These are phyloP conservation scores for Paraurostyla sp. DNA, from an alignment of 73 alveolate species.

Conservation along the genomic window DNA sequence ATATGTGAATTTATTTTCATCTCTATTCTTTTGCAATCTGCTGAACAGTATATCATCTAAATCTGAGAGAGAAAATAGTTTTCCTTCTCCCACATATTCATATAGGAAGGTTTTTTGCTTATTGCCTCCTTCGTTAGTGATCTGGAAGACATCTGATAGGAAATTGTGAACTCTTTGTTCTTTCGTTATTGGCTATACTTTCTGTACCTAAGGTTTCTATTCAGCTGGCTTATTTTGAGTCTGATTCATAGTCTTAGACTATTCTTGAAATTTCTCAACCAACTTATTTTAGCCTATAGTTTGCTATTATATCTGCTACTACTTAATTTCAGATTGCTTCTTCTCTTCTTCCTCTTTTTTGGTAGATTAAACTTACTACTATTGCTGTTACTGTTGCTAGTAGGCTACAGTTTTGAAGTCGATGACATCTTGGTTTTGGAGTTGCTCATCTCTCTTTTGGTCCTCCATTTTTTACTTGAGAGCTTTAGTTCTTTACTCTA, in stretches of 20 bases:
- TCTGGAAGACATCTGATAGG: slow-evolving; percentile 45
- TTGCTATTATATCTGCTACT: neutral
- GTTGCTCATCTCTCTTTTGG: neutral
- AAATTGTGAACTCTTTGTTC: slow-evolving; percentile 44
- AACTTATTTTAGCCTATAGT: neutral
- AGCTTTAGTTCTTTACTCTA: slow-evolving; percentile 14
- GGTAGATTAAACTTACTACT: neutral
- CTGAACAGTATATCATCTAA: slow-evolving; percentile 37
- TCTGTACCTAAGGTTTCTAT: slow-evolving; percentile 6
- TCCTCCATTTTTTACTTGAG: neutral
- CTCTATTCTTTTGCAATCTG: slow-evolving; percentile 20
- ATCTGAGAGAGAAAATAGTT: neutral
- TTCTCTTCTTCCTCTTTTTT: neutral
- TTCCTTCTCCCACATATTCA: slow-evolving; percentile 50
- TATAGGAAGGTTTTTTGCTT: slow-evolving; percentile 27
- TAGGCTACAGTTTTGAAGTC: neutral
- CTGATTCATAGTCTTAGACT: neutral
- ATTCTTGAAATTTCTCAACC: neutral
- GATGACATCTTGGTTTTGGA: neutral
- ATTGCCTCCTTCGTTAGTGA: slow-evolving; percentile 14
- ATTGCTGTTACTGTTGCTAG: neutral
- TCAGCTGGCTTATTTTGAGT: neutral
- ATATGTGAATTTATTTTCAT: slow-evolving; percentile 58
- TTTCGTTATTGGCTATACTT: neutral
- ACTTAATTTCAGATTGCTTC: neutral